phyloP scores from a whole-genome alignment of 2,329 filamentous ascomycete species.

The Beauveria sp. region DNA sequence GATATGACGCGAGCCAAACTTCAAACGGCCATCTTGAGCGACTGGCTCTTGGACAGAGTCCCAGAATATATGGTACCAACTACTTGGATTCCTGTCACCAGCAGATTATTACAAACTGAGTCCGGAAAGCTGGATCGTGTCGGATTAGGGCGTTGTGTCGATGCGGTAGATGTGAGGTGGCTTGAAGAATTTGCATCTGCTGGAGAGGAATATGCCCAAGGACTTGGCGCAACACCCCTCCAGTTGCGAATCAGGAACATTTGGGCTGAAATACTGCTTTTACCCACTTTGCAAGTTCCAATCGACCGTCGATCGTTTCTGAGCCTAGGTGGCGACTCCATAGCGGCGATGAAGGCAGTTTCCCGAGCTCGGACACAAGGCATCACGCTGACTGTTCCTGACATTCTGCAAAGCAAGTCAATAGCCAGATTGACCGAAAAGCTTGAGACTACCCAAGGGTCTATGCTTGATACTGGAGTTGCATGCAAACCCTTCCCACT shows the following conservation, averaged over 20 bases:
- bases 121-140: constrained; percentile 28
- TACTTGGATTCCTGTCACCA: constrained; percentile 35
- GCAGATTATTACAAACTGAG: constrained; percentile 9
- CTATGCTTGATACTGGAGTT: not conserved
- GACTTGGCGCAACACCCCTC: constrained; percentile 10
- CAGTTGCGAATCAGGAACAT: constrained; percentile 21
- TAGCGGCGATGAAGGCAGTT: constrained; percentile 16
- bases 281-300: not conserved
- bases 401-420: not conserved
- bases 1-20: not conserved
- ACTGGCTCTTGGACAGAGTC: constrained; percentile 17
- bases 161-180: not conserved
- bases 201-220: not conserved
- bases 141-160: not conserved
- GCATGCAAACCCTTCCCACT: not conserved
- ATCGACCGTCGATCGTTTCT: constrained; percentile 12
- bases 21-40: not conserved
- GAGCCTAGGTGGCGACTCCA: constrained; percentile 17
- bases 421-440: not conserved
- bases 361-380: constrained; percentile 9
- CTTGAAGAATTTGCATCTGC: not conserved
- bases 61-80: constrained; percentile 35
- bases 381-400: constrained; percentile 10
- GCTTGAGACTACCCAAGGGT: not conserved
- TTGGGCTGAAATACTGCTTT: constrained; percentile 12